Base-by-base conservation (phyloP, 2,329 filamentous ascomycete species). In the Ophiobolus disseminans region DNA sequence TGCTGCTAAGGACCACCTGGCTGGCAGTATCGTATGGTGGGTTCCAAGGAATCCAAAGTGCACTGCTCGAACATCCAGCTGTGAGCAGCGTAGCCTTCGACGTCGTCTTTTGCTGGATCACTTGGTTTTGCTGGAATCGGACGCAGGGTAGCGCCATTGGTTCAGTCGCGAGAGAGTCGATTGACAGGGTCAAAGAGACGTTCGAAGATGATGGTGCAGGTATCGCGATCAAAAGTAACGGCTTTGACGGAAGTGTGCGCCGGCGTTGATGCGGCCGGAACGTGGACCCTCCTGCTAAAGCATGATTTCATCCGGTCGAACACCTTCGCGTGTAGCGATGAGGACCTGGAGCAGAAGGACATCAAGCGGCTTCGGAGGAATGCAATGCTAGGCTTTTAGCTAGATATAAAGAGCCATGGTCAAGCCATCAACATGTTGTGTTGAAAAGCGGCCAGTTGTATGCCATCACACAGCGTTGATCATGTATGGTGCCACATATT, bases 91-190 rank as follows among this genome's bases (percentile, higher is more conserved):
- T 73, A 21, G 65, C 60, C 1, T 72, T 66, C 34, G 69, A 73
- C 52, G 69, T 69, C 8, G 61, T 71, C 5, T 69, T 72, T 41
- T 73, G 69, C 48, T 72, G 68, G 68, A 38, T 68, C n/a, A 68
- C 61, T n/a, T 73, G 67, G 67, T 20, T 51, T n/a, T 57, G 50
- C 26, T 70, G 65, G 66, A 69, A 58, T 52, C 39, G 22, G 35
- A 55, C 55, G 14, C 62, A 65, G 34, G 35, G 17, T 11, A 40
- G 44, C 9, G 22, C 14, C 23, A n/a, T 34, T 23, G 39, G 39
- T 14, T 40, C 48, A n/a, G 22, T 30, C 19, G 6, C 21, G 11
- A 39, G 17, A 28, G 30, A 30, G 28, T 16, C 30, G 5, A 13
- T 38, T 10, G 41, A 46, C 3, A 31, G 32, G 7, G 34, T 43